Evolutionary conservation across 345 rosid genomes (phyloP), one percentile per base, ranked within the genome.

Genomic region (Streptanthus diversifolius): DNA sequence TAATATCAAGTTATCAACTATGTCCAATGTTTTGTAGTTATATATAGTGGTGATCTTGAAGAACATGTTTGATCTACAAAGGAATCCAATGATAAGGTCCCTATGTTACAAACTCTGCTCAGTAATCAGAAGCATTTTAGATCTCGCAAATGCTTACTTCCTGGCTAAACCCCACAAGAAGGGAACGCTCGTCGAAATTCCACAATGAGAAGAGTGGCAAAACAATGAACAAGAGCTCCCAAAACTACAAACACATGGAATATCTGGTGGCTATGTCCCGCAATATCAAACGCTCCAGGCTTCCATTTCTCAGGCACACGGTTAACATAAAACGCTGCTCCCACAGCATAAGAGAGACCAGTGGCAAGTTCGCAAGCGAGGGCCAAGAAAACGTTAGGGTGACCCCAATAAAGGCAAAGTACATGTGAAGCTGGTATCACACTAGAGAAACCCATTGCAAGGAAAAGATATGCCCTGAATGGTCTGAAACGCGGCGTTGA

Each of bases 201-300:
- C 79, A 87, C 58, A 45, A 91, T 83, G 18, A 83, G 70, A 24
- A 91, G 78, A 0, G 93, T 87, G 18, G 99, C 90, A 14, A 83
- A 87, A 55, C 84, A 29, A 74, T 95, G 99, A 61, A 95, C 80
- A 52, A 91, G 81, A 5, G 99, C 93, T 8, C 85, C 99, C 0
- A 85, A 78, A 43, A 91, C 93, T 18, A 91, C 97, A 74, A 90
- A 86, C 62, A 95, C 89, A 36, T 95, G 96, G 75, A 91, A 95
- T 32, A 95, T 90, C 83, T 91, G 98, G 69, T 95, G 99, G 53
- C 96, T 91, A 57, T 95, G 99, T 37, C 99, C 96, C 19, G 85
- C 93, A 62, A 91, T 85, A 67, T 95, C 99, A 36, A 95, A 95
- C 22, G 85, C 82, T 4, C 99, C 96, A 1, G 99, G 99, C 73